Evolutionary conservation across 2,329 filamentous ascomycete species (phyloP).

Genomic region (Botryotinia globosa): DNA sequence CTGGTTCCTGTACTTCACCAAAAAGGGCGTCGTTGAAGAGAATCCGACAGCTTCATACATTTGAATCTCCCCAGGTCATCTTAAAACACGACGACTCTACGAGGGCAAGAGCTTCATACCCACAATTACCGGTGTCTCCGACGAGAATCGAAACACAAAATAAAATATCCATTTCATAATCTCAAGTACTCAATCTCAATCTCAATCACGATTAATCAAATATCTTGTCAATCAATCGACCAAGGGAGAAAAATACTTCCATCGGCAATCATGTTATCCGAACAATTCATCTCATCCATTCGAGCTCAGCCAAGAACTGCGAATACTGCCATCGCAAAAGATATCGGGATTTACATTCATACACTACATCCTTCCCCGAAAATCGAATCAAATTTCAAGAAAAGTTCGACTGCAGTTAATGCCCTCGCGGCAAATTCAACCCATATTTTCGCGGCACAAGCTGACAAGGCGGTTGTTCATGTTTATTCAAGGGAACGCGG

Average conservation of each 20-base stretch:
- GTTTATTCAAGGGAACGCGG: conserved; percentile 83
- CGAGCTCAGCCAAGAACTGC: conserved; percentile 56
- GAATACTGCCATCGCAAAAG: conserved; percentile 65
- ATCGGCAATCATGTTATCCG: conserved; percentile 52
- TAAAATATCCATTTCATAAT: not conserved
- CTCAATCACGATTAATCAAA: not conserved
- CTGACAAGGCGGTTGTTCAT: conserved; percentile 87
- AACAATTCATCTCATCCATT: conserved; percentile 59
- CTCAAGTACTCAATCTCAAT: not conserved
- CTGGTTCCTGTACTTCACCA: not conserved
- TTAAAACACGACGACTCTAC: not conserved
- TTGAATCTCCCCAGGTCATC: not conserved
- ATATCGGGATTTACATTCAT: conserved; percentile 84
- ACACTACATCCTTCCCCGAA: conserved; percentile 73
- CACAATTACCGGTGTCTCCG: conserved; percentile 8
- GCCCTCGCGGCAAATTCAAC: conserved; percentile 75
- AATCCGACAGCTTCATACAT: not conserved
- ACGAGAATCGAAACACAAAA: not conserved
- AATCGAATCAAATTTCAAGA: conserved; percentile 83
- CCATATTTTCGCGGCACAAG: conserved; percentile 88
- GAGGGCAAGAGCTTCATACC: not conserved
- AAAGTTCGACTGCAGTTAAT: conserved; percentile 77
- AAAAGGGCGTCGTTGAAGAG: not conserved
- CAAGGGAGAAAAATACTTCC: not conserved
- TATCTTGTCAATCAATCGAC: not conserved